phyloP scores from a whole-genome alignment of 768 basidiomycete species.

The Leucocoprinus birnbaumii region DNA sequence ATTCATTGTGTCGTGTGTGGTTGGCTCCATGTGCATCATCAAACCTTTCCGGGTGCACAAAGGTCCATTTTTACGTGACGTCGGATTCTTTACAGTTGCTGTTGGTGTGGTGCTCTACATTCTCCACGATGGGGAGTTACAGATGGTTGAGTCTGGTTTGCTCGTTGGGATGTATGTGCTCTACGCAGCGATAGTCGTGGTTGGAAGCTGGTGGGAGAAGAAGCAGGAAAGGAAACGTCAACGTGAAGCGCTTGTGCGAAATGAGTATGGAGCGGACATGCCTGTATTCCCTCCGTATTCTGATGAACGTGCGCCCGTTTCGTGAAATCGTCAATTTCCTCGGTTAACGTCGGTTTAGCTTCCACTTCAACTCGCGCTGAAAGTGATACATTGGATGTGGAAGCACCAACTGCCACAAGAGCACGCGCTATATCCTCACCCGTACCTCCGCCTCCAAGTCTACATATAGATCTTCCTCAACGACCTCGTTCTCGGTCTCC shows the following conservation, averaged over 20 bases:
- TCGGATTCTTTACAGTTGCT: conserved; percentile 89
- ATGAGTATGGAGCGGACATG: conserved; percentile 54
- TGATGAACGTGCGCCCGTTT: conserved; percentile 53
- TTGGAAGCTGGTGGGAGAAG: conserved; percentile 75
- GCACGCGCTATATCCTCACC: conserved; percentile 35
- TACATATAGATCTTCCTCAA: conserved; percentile 35
- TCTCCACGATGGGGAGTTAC: conserved; percentile 73
- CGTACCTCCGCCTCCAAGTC: conserved; percentile 28
- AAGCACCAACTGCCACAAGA: conserved; percentile 31
- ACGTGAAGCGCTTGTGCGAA: conserved; percentile 50
- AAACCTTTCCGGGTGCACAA: conserved; percentile 86
- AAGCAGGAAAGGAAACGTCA: conserved; percentile 44
- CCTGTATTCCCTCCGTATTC: conserved; percentile 44
- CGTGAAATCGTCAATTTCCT: neutral
- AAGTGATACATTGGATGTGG: conserved; percentile 23
- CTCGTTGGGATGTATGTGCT: conserved; percentile 72
- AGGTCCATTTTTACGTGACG: conserved; percentile 86
- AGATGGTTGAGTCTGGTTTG: conserved; percentile 64
- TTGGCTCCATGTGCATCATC: conserved; percentile 97
- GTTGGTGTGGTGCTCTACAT: conserved; percentile 74
- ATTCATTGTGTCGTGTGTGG: conserved; percentile 95
- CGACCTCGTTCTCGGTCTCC: conserved; percentile 46
- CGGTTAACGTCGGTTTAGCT: conserved; percentile 13
- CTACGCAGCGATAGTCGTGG: conserved; percentile 77
- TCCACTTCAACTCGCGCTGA: conserved; percentile 13